phyloP scores from a whole-genome alignment of 306 rosid genomes.

The Bauhinia variegata region DNA sequence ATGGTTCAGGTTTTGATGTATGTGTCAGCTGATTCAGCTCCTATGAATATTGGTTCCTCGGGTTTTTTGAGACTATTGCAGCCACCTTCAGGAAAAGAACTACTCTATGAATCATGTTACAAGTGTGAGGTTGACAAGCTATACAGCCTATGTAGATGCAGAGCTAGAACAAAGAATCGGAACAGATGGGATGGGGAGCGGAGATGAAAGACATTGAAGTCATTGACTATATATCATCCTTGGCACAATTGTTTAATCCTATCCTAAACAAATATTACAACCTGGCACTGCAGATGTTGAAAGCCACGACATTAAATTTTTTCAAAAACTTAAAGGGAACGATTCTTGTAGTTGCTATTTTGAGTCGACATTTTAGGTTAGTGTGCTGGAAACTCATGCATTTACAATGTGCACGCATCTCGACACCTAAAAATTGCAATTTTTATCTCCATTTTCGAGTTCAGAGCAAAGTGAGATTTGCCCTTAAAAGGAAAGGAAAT shows the following conservation, averaged over 20 bases:
- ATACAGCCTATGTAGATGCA: too few relatives aligned
- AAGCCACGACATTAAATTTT: neutral
- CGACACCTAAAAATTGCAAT: neutral
- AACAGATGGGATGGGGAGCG: neutral
- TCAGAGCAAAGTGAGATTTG: too few relatives aligned
- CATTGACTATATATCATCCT: neutral
- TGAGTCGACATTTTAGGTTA: too few relatives aligned
- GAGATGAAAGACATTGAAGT: neutral
- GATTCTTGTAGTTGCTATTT: too few relatives aligned
- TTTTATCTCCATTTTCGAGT: neutral
- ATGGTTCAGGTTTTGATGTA: neutral
- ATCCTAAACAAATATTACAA: neutral
- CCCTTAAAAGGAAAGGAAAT: neutral
- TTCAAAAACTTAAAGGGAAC: neutral
- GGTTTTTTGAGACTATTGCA: neutral
- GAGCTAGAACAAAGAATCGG: too few relatives aligned
- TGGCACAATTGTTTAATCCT: neutral
- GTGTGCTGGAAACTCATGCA: neutral
- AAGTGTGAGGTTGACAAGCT: neutral
- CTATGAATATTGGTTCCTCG: conserved; percentile 4
- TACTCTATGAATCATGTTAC: too few relatives aligned
- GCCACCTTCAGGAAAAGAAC: neutral
- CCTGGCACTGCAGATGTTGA: neutral
- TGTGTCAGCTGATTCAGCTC: conserved; percentile 1
- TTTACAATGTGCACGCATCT: neutral